Conservation (phyloP, 495 filamentous ascomycete genomes). For the Trichoderma erinaceum region DNA sequence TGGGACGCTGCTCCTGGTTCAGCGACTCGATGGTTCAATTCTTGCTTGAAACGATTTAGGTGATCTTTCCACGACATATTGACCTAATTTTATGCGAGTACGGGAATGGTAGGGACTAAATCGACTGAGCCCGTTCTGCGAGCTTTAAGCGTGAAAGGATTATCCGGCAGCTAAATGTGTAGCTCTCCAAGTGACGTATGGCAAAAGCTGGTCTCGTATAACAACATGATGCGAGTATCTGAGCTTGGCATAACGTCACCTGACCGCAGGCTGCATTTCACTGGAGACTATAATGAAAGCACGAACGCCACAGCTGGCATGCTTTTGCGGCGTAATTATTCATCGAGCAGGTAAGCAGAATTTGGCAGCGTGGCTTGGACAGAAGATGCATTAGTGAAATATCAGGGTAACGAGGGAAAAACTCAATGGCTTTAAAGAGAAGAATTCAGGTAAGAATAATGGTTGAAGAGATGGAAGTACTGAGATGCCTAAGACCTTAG, state of each 20-base stretch:
- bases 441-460: too few species aligned
- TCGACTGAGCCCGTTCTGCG: neutral
- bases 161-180: neutral
- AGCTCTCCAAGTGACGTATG: neutral
- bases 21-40: neutral
- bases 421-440: too few species aligned
- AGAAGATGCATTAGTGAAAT: too few species aligned
- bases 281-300: too few species aligned
- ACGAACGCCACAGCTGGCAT: neutral
- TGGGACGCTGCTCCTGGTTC: neutral
- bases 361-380: too few species aligned
- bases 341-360: too few species aligned
- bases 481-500: too few species aligned
- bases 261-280: neutral
- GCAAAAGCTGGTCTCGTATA: neutral
- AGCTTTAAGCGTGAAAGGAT: neutral
- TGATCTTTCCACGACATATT: slow-evolving; percentile 15
- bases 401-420: too few species aligned
- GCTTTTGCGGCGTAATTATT: too few species aligned
- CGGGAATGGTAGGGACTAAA: neutral
- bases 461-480: too few species aligned
- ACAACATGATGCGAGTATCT: neutral
- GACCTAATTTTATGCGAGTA: neutral
- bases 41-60: slow-evolving; percentile 1
- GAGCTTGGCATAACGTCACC: slow-evolving; percentile 1